Percentiles rank a stretch among this genome's conserved stretches.
phyloP scores from a whole-genome alignment of 371 early-diverging fungal genomes.

The Smittium mucronatum region DNA sequence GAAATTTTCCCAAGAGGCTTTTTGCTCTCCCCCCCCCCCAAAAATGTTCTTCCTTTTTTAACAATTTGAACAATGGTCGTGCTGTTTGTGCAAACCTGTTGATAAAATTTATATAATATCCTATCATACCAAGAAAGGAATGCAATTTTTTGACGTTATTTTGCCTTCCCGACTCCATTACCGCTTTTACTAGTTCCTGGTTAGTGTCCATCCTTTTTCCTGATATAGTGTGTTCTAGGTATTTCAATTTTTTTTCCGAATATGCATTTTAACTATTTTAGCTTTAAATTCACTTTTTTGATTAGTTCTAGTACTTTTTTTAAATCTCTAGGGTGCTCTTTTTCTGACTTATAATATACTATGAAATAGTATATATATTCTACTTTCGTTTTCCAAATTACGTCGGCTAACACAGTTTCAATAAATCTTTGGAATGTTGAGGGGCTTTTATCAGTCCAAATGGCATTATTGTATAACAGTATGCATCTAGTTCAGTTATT shows the following conservation, averaged over 20 bases:
- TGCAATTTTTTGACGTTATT: slow-evolving; percentile 18
- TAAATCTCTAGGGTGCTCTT: slow-evolving; percentile 12
- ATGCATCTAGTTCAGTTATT: slow-evolving; percentile 3
- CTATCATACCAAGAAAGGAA: slow-evolving; percentile 21
- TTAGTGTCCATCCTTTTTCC: slow-evolving; percentile 11
- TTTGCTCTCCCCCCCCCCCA: not conserved
- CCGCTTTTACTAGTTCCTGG: slow-evolving; percentile 14
- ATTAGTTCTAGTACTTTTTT: slow-evolving; percentile 10
- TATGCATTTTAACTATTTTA: slow-evolving; percentile 19
- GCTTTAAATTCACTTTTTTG: no score
- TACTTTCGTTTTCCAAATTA: slow-evolving; percentile 7
- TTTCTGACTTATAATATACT: slow-evolving; percentile 5
- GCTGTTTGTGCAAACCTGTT: slow-evolving; percentile 14
- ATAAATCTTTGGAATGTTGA: slow-evolving; percentile 7
- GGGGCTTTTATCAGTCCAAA: slow-evolving; percentile 11
- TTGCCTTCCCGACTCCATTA: slow-evolving; percentile 13
- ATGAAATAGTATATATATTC: slow-evolving; percentile 15
- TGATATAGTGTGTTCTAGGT: slow-evolving; percentile 5
- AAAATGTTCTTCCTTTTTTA: slow-evolving; percentile 11
- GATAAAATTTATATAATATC: slow-evolving; percentile 22
- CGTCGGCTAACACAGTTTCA: not conserved
- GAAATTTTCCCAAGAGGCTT: slow-evolving; percentile 9
- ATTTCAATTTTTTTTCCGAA: slow-evolving; percentile 14
- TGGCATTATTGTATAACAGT: slow-evolving; percentile 5
- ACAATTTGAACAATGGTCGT: slow-evolving; percentile 20